These are phyloP conservation scores for Rhodotorula taiwanensis DNA, from an alignment of 768 basidiomycete species.

Conservation along the genomic window DNA sequence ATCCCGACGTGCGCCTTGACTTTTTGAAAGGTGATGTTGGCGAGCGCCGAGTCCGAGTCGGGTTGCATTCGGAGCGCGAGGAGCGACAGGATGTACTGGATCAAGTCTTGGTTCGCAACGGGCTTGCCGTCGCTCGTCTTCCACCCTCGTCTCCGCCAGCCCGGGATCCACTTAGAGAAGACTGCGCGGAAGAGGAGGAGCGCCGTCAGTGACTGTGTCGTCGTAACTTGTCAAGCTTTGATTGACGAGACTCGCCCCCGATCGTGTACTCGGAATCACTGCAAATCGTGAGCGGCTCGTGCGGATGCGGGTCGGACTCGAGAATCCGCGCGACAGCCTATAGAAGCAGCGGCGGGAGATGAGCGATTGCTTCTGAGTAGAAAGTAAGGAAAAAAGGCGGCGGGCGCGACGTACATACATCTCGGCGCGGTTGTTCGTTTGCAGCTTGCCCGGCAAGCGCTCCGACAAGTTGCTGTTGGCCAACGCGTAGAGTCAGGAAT, in stretches of 20 bases:
- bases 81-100: slow-evolving; percentile 61
- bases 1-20: slow-evolving; percentile 74
- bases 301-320: slow-evolving; percentile 58
- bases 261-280: slow-evolving; percentile 83
- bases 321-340: slow-evolving; percentile 79
- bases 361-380: neutral
- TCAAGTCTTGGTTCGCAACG: slow-evolving; percentile 67
- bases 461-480: slow-evolving; percentile 25
- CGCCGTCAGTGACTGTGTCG: neutral
- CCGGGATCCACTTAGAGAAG: slow-evolving; percentile 29
- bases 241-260: slow-evolving; percentile 53
- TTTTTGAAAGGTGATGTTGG: slow-evolving; percentile 56
- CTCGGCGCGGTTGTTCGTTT: slow-evolving; percentile 85
- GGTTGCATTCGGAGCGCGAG: slow-evolving; percentile 29
- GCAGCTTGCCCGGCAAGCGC: slow-evolving; percentile 42
- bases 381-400: neutral
- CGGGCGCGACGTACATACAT: slow-evolving; percentile 56
- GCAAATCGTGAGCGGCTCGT: slow-evolving; percentile 61
- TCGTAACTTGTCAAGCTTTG: too few relatives aligned
- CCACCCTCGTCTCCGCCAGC: slow-evolving; percentile 46
- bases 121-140: slow-evolving; percentile 50
- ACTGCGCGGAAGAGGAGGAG: neutral
- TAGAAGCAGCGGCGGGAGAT: neutral
- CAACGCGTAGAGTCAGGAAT: neutral
- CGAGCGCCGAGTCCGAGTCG: slow-evolving; percentile 45